Evolutionary conservation across 2,329 filamentous ascomycete genomes (phyloP).

Genomic region (Ceratocystis papillata): DNA sequence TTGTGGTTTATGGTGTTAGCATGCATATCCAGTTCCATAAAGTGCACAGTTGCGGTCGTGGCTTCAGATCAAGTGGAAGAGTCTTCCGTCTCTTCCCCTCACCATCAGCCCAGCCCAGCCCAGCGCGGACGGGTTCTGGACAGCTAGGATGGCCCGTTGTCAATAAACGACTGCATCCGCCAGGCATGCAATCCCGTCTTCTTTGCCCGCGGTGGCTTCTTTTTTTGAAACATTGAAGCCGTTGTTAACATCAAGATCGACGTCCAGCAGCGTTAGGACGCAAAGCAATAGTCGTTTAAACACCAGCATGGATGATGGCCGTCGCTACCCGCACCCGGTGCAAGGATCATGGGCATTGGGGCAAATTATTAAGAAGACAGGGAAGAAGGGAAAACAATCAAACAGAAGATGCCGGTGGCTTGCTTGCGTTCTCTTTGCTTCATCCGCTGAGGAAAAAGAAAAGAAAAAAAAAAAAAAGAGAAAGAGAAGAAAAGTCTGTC

Average conservation of each 20-base stretch:
- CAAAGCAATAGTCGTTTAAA: slow-evolving; percentile 5
- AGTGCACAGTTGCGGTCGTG: not conserved
- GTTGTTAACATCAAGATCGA: not conserved
- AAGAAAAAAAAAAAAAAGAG: not conserved
- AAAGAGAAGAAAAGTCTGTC: not conserved
- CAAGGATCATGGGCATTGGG: slow-evolving; percentile 12
- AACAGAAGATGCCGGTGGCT: not conserved
- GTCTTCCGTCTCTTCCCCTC: not conserved
- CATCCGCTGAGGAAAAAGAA: not conserved
- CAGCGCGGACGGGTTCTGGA: too few species aligned
- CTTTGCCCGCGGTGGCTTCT: too few species aligned
- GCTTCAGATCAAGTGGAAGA: not conserved
- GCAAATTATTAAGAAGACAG: not conserved
- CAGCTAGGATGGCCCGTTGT: too few species aligned
- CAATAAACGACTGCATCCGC: too few species aligned
- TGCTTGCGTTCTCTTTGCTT: not conserved
- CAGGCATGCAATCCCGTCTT: too few species aligned
- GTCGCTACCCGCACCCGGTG: not conserved
- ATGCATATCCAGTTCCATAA: not conserved
- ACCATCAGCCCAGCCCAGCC: too few species aligned
- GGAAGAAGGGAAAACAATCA: not conserved
- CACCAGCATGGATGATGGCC: slow-evolving; percentile 5
- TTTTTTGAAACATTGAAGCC: not conserved
- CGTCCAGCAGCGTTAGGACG: not conserved
- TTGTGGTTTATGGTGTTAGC: not conserved